phyloP scores from a whole-genome alignment of 176 grass and related monocot genomes.

The Tuctoria greenei region DNA sequence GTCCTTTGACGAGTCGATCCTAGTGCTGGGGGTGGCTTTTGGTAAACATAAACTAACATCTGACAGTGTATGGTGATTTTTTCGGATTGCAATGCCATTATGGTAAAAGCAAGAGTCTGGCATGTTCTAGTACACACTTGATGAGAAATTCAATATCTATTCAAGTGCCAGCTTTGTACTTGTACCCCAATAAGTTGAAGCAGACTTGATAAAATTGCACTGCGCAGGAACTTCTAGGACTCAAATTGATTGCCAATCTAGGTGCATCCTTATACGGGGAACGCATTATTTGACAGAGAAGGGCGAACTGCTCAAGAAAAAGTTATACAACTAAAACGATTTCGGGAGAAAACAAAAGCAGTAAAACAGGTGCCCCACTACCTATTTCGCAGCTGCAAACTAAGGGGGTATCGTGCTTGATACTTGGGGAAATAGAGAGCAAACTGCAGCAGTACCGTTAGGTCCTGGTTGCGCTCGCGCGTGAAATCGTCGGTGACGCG shows the following conservation, averaged over 20 bases:
- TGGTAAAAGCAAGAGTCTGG: background rate
- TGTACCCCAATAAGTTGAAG: background rate
- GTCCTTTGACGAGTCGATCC: background rate
- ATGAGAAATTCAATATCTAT: background rate
- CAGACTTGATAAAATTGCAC: background rate
- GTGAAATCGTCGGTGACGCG: conserved; percentile 90
- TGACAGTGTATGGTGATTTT: background rate
- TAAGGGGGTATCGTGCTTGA: background rate
- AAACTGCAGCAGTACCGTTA: conserved; percentile 50
- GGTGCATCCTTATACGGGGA: background rate
- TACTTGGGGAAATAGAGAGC: background rate
- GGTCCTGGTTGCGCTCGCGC: conserved; percentile 81
- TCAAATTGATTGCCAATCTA: background rate
- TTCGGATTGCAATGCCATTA: background rate
- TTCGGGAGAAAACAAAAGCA: background rate
- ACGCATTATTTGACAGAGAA: background rate
- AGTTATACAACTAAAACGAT: background rate
- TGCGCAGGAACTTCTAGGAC: background rate
- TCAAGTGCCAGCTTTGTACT: background rate
- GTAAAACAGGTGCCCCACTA: background rate
- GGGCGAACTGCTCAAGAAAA: background rate
- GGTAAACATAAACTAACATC: background rate
- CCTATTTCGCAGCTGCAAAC: background rate
- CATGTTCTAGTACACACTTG: background rate
- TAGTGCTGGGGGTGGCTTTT: background rate